phyloP scores from a whole-genome alignment of 495 filamentous ascomycete genomes.

The Trichocladium uniseriatum region DNA sequence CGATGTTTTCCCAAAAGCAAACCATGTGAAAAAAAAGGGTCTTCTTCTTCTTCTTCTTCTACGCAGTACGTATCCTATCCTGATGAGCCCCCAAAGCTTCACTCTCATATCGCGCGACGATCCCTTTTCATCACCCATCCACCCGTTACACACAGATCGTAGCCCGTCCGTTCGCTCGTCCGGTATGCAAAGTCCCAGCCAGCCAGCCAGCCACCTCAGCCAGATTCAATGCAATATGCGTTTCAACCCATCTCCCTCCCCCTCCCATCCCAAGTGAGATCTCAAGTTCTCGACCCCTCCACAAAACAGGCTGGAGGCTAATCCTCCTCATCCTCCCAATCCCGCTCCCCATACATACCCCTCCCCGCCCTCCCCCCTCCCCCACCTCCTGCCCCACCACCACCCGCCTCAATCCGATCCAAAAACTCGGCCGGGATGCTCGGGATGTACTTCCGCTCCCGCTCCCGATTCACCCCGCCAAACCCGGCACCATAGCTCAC shows the following conservation, averaged over 20 bases:
- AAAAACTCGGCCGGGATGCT: slow-evolving; percentile 91
- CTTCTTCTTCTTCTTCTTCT: background rate
- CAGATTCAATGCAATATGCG: too few relatives aligned
- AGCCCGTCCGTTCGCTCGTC: too few relatives aligned
- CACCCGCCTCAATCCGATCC: slow-evolving; percentile 67
- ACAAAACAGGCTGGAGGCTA: too few relatives aligned
- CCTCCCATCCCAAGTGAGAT: too few relatives aligned
- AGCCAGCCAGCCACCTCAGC: too few relatives aligned
- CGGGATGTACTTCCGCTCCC: slow-evolving; percentile 92
- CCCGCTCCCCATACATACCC: slow-evolving; percentile 38
- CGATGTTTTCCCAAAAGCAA: too few relatives aligned
- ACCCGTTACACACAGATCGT: too few relatives aligned
- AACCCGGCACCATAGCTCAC: slow-evolving; percentile 91
- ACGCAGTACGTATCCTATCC: background rate
- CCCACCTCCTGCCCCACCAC: slow-evolving; percentile 37
- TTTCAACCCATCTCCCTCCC: too few relatives aligned
- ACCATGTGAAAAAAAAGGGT: background rate
- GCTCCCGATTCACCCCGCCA: slow-evolving; percentile 82
- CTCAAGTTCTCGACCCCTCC: background rate
- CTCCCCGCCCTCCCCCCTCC: slow-evolving; percentile 20
- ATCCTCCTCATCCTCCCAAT: slow-evolving; percentile 42
- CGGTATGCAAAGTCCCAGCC: too few relatives aligned
- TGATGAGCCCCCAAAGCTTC: background rate
- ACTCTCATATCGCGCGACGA: background rate
- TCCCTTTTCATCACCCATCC: too few relatives aligned